phyloP scores from a whole-genome alignment of 768 basidiomycete species.

The Chalciporus piperatus region DNA sequence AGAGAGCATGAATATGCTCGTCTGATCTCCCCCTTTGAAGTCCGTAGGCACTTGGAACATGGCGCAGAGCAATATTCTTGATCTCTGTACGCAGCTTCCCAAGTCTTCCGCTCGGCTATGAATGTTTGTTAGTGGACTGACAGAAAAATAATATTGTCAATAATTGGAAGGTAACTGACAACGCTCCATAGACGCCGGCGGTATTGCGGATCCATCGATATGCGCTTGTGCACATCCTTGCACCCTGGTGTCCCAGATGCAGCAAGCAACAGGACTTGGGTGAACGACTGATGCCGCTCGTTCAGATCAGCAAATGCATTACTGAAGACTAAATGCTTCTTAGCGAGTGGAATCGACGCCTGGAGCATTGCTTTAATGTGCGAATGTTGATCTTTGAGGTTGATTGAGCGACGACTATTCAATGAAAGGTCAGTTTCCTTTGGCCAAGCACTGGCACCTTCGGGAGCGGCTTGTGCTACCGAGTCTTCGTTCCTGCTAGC shows the following conservation, averaged over 20 bases:
- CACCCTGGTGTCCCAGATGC: background rate
- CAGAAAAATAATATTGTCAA: background rate
- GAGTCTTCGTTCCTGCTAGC: too few relatives aligned
- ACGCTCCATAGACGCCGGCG: background rate
- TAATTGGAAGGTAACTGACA: background rate
- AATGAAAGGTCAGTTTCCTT: background rate
- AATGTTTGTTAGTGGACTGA: too few relatives aligned
- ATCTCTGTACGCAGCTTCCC: too few relatives aligned
- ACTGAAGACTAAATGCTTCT: background rate
- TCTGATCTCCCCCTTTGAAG: too few relatives aligned
- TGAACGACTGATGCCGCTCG: background rate
- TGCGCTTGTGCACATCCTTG: background rate
- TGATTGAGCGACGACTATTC: constrained; percentile 17
- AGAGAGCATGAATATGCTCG: too few relatives aligned
- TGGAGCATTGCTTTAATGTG: background rate
- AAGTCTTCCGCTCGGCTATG: too few relatives aligned
- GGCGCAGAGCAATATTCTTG: too few relatives aligned
- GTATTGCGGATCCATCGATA: background rate
- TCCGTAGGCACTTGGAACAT: too few relatives aligned
- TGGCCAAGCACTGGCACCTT: background rate
- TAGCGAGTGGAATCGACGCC: background rate
- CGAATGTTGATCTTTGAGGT: background rate
- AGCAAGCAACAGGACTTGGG: background rate
- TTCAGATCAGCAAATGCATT: background rate
- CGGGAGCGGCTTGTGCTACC: too few relatives aligned